Conservation (phyloP, 116 monocot genomes). For the Trichopus zeylanicus region DNA sequence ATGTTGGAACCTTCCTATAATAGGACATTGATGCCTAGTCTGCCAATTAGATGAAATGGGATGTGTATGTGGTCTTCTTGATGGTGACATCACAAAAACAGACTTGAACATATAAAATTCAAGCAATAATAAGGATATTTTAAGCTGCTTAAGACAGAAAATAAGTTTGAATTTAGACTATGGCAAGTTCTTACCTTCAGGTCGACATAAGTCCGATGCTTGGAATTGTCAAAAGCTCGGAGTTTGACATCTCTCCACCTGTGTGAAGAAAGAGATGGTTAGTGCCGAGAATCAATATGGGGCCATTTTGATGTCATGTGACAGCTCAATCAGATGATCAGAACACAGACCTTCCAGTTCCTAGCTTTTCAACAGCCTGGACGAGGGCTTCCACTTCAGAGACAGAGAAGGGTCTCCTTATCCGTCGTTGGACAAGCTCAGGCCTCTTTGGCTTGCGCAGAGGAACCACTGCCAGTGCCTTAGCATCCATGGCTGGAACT, state of each 20-base stretch:
- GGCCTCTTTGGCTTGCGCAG: constrained; percentile 20
- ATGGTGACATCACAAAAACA: too few relatives aligned
- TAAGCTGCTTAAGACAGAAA: too few relatives aligned
- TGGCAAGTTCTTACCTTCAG: constrained; percentile 44
- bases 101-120: too few relatives aligned
- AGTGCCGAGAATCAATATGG: neutral
- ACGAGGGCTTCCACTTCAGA: constrained; percentile 51
- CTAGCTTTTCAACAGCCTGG: constrained; percentile 46
- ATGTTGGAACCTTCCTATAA: neutral
- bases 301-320: too few relatives aligned
- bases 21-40: neutral
- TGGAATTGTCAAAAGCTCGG: constrained; percentile 41
- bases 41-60: too few relatives aligned
- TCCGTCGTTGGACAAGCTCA: constrained; percentile 34
- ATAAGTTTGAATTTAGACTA: neutral
- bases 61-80: too few relatives aligned
- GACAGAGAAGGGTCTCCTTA: constrained; percentile 46
- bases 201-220: constrained; percentile 57
- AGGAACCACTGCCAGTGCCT: constrained; percentile 18
- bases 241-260: constrained; percentile 65
- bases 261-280: neutral
- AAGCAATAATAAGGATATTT: too few relatives aligned
- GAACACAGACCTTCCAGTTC: constrained; percentile 48
- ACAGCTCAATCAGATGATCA: neutral
- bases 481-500: constrained; percentile 7